Evolutionary conservation across 2,329 filamentous ascomycete species (phyloP).

Genomic region (Coniochaeta hoffmannii): DNA sequence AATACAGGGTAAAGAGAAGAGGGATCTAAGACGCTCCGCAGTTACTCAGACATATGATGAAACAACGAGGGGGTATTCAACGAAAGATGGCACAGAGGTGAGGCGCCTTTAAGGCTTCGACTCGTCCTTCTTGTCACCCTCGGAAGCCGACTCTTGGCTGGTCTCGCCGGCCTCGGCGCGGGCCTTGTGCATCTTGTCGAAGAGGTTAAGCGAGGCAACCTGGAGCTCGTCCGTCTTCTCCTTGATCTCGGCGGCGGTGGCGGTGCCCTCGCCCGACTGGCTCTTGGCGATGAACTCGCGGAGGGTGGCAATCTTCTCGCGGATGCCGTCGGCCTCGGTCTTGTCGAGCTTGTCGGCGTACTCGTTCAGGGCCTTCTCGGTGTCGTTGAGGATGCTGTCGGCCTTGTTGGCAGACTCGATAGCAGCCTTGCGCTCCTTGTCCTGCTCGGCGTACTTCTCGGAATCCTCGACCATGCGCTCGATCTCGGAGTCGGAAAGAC

Average conservation of each 20-base stretch:
- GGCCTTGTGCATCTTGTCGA: constrained; percentile 99
- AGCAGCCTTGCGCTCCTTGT: constrained; percentile 93
- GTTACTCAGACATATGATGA: constrained; percentile 20
- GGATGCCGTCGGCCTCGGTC: constrained; percentile 85
- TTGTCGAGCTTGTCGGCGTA: constrained; percentile 95
- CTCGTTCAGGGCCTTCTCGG: constrained; percentile 96
- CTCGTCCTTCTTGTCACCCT: constrained; percentile 73
- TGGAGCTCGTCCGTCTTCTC: constrained; percentile 98
- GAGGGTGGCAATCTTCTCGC: constrained; percentile 82
- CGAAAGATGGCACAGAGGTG: constrained; percentile 9
- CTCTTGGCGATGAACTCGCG: constrained; percentile 90
- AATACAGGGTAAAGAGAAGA: constrained; percentile 27
- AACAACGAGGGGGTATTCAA: constrained; percentile 19
- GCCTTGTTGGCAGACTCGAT: constrained; percentile 98
- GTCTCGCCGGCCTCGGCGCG: constrained; percentile 59
- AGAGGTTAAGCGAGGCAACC: constrained; percentile 88
- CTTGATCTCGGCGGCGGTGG: constrained; percentile 91
- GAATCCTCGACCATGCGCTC: constrained; percentile 97
- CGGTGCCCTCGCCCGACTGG: constrained; percentile 82
- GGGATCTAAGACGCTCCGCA: constrained; percentile 20
- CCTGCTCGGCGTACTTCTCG: constrained; percentile 88
- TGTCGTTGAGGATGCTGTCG: constrained; percentile 93
- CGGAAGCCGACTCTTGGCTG: constrained; percentile 43
- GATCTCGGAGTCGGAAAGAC: constrained; percentile 91
- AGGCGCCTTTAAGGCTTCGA: constrained; percentile 58